A percentile compares a stretch with the other conserved stretches of the same genome.
Conservation (phyloP, 345 rosid species). For the Sonneratia caseolaris region DNA sequence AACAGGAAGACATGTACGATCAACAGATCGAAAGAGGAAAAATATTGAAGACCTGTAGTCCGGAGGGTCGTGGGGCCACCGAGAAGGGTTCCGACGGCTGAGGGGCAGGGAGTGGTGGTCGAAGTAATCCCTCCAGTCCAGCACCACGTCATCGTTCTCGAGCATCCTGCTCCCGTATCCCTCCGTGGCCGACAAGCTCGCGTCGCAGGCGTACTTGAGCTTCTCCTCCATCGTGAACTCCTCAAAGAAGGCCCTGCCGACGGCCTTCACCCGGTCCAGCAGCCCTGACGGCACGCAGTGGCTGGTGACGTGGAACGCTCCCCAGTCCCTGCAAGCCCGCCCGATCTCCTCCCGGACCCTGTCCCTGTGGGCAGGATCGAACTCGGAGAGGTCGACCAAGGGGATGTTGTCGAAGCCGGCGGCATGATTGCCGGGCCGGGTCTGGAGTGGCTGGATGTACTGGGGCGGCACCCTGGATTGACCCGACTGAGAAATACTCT, state of each 20-base stretch:
- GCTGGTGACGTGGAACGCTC: constrained; percentile 71
- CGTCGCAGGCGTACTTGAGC: constrained; percentile 62
- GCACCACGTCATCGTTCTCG: constrained; percentile 25
- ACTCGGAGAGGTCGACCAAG: constrained; percentile 33
- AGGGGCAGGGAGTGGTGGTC: constrained; percentile 82
- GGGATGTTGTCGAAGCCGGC: constrained; percentile 27
- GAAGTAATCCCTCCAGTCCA: constrained; percentile 95
- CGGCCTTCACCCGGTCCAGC: constrained; percentile 33
- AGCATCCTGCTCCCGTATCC: constrained; percentile 87
- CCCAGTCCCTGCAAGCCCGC: constrained; percentile 67
- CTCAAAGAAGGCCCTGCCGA: constrained; percentile 48
- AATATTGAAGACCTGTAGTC: constrained; percentile 40
- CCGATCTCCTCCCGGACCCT: constrained; percentile 29
- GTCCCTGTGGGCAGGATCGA: constrained; percentile 7
- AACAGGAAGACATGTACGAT: not conserved
- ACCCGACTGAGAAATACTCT: constrained; percentile 33
- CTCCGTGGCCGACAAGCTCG: constrained; percentile 56
- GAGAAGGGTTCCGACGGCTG: constrained; percentile 57
- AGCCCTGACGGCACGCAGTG: constrained; percentile 51
- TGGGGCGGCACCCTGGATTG: constrained; percentile 45
- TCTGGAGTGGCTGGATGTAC: constrained; percentile 56
- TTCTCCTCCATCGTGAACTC: constrained; percentile 47
- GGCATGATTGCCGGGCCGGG: constrained; percentile 34
- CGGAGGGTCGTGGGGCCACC: constrained; percentile 65
- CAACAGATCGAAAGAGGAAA: not conserved